These are phyloP conservation scores for Fistulifera solaris DNA, from an alignment of 108 stramenopile species.

Conservation along the genomic window DNA sequence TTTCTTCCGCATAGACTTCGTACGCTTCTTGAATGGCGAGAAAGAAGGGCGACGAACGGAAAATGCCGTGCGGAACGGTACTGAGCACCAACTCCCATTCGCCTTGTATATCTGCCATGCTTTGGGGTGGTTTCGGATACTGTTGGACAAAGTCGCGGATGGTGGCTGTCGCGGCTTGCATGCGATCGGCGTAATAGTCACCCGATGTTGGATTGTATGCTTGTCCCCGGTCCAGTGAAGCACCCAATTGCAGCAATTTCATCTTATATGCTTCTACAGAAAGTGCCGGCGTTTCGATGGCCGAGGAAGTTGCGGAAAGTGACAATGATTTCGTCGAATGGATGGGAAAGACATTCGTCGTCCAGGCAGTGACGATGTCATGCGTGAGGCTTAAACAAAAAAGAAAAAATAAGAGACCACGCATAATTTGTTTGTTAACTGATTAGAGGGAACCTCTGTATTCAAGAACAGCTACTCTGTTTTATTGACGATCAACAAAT, in stretches of 20 bases:
- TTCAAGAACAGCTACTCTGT: too few species aligned
- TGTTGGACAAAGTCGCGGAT: slow-evolving; percentile 42
- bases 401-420: too few species aligned
- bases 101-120: slow-evolving; percentile 37
- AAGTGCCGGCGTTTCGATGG: too few species aligned
- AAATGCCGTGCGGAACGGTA: slow-evolving; percentile 81
- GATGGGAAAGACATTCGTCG: too few species aligned
- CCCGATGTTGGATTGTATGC: slow-evolving; percentile 84
- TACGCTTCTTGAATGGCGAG: slow-evolving; percentile 81
- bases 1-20: slow-evolving; percentile 54
- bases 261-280: slow-evolving; percentile 26
- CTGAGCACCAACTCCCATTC: slow-evolving; percentile 84
- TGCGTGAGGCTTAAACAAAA: too few species aligned
- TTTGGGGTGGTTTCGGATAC: slow-evolving; percentile 7
- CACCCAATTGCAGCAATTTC: slow-evolving; percentile 74
- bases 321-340: too few species aligned
- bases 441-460: too few species aligned
- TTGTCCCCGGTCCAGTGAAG: slow-evolving; percentile 82
- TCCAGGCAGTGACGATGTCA: too few species aligned
- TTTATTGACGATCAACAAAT: too few species aligned
- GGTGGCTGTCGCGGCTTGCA: slow-evolving; percentile 49
- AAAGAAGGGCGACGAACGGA: slow-evolving; percentile 80
- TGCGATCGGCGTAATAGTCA: slow-evolving; percentile 56
- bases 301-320: too few species aligned
- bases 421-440: too few species aligned